Conservation (phyloP, 2,329 filamentous ascomycete genomes). For the Endoconidiophora laricicola region DNA sequence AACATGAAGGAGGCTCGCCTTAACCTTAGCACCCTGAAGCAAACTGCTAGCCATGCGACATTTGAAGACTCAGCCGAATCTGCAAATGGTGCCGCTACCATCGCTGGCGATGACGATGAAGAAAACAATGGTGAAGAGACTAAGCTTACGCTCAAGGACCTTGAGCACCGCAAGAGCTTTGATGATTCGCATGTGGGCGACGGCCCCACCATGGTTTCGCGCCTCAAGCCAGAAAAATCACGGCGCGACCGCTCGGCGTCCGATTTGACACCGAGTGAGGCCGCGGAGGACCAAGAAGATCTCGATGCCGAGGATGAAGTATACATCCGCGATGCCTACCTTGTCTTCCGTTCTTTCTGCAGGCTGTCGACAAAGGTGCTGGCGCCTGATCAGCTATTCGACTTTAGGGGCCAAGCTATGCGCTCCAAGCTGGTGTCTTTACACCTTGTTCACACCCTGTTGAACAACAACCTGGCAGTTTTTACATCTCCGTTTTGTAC, state of each 20-base stretch:
- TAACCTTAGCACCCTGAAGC: constrained; percentile 35
- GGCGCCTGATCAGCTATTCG: constrained; percentile 77
- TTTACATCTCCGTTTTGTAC: constrained; percentile 86
- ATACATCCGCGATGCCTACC: constrained; percentile 89
- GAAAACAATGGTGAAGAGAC: constrained; percentile 23
- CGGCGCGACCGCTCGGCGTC: constrained; percentile 31
- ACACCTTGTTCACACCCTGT: constrained; percentile 83
- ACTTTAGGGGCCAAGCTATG: constrained; percentile 89
- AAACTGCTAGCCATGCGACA: constrained; percentile 34
- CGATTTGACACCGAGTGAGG: constrained; percentile 38
- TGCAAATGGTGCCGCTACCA: constrained; percentile 20
- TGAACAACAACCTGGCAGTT: constrained; percentile 83
- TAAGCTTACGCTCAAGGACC: constrained; percentile 49
- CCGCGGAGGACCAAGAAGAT: constrained; percentile 39
- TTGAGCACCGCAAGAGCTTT: constrained; percentile 52
- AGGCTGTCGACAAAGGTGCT: constrained; percentile 89
- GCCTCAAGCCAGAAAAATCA: constrained; percentile 31
- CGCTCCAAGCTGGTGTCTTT: constrained; percentile 89
- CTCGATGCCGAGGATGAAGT: constrained; percentile 75
- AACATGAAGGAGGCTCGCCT: constrained; percentile 71
- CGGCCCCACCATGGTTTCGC: constrained; percentile 49
- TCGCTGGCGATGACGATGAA: constrained; percentile 23
- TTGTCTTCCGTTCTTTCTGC: constrained; percentile 95
- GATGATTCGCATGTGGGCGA: constrained; percentile 51
- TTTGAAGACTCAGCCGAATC: constrained; percentile 23